Evolutionary conservation across 371 early-diverging fungal genomes (phyloP).

Genomic region (Mortierella sp.): DNA sequence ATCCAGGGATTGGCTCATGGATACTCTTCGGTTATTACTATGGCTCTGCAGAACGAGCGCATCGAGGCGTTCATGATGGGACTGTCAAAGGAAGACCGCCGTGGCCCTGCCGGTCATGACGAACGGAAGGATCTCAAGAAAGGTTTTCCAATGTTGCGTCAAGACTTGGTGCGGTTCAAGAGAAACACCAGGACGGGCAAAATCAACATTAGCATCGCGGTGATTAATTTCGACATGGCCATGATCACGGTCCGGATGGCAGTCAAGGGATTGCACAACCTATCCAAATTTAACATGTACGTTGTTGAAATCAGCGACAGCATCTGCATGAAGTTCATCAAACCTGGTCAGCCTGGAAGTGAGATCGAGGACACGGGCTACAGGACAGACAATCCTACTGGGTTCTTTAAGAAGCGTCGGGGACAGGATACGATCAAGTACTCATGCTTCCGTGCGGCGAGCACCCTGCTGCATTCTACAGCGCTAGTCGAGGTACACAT

Average conservation of each 20-base stretch:
- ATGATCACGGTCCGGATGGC: constrained; percentile 4
- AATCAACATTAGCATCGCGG: constrained; percentile 17
- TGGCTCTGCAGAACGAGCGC: constrained; percentile 16
- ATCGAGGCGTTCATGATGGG: constrained; percentile 32
- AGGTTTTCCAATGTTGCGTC: background rate
- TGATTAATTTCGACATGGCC: constrained; percentile 25
- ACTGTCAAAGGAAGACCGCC: constrained; percentile 5
- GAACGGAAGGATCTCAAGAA: constrained; percentile 13
- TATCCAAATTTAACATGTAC: constrained; percentile 23
- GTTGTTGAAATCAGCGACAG: constrained; percentile 23
- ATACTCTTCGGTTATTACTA: constrained; percentile 20
- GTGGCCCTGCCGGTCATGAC: constrained; percentile 4
- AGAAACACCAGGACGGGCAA: constrained; percentile 12
- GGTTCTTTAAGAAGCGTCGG: constrained; percentile 28
- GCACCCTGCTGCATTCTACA: constrained; percentile 12
- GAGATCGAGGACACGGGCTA: constrained; percentile 33
- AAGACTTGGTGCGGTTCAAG: constrained; percentile 19
- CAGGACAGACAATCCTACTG: background rate
- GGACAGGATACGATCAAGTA: constrained; percentile 26
- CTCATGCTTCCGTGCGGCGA: constrained; percentile 5
- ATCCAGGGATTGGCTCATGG: constrained; percentile 19
- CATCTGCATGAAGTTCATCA: constrained; percentile 26
- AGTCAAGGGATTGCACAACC: constrained; percentile 32
- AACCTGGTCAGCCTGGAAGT: constrained; percentile 18
- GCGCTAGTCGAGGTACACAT: constrained; percentile 12